Conservation (phyloP, 495 filamentous ascomycete species). For the Pseudevernia furfuracea region DNA sequence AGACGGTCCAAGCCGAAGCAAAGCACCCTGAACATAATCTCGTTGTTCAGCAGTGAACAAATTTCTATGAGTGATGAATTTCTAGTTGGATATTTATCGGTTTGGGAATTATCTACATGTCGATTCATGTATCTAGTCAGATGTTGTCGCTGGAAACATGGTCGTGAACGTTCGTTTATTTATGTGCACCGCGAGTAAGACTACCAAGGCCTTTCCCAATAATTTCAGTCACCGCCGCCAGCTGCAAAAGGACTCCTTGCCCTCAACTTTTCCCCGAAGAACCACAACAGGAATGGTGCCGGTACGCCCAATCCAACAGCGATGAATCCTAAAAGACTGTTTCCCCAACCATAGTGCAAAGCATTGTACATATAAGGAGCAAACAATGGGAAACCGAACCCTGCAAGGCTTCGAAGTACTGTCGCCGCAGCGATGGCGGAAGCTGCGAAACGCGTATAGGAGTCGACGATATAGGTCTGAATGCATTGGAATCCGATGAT, state of each 20-base stretch:
- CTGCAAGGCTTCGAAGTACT: slow-evolving; percentile 58
- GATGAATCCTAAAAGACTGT: slow-evolving; percentile 51
- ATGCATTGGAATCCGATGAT: slow-evolving; percentile 63
- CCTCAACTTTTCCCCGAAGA: slow-evolving; percentile 47
- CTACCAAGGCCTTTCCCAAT: not conserved
- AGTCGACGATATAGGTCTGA: slow-evolving; percentile 70
- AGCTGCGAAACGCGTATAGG: slow-evolving; percentile 67
- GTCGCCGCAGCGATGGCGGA: slow-evolving; percentile 61
- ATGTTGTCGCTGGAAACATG: not conserved
- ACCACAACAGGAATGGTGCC: slow-evolving; percentile 56
- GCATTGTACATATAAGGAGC: slow-evolving; percentile 54
- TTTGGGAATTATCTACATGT: not conserved
- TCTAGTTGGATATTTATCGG: no score
- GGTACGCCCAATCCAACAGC: slow-evolving; percentile 49
- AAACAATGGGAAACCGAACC: slow-evolving; percentile 73
- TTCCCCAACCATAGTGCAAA: slow-evolving; percentile 59
- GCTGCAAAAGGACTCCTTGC: slow-evolving; percentile 61
- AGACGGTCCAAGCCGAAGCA: not conserved
- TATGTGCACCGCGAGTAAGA: not conserved
- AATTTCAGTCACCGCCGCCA: slow-evolving; percentile 11
- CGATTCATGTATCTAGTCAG: not conserved
- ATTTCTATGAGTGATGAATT: not conserved
- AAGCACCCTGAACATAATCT: not conserved
- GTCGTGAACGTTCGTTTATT: not conserved
- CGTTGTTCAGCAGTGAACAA: not conserved